phyloP scores from a whole-genome alignment of 202 grass and related monocot genomes.

The Saccharum hybrid region DNA sequence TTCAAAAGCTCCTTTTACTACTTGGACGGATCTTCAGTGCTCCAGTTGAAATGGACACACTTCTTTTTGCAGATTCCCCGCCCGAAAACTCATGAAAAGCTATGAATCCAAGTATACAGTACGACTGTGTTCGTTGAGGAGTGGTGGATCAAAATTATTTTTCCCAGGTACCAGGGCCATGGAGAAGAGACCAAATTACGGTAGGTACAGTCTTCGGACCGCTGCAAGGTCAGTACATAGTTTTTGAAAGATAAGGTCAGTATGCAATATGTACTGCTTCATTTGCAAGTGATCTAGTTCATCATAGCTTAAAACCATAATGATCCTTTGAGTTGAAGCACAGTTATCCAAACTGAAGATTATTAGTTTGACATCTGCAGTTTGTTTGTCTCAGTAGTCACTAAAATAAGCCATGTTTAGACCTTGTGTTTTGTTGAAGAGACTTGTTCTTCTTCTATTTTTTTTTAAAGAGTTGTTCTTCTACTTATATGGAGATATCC shows the following conservation, averaged over 20 bases:
- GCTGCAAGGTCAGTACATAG: not conserved
- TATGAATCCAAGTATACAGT: slow-evolving; percentile 21
- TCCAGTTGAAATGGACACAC: slow-evolving; percentile 33
- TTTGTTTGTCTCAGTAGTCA: not conserved
- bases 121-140: not conserved
- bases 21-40: slow-evolving; percentile 29
- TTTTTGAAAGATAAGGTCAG: no score
- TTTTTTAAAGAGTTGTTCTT: not conserved
- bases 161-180: not conserved
- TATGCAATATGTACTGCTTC: not conserved
- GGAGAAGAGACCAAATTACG: not conserved
- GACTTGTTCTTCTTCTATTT: not conserved
- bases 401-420: not conserved
- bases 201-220: not conserved
- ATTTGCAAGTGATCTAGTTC: slow-evolving; percentile 34
- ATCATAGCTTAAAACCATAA: slow-evolving; percentile 13
- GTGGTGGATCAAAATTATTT: not conserved
- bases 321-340: slow-evolving; percentile 32
- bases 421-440: not conserved
- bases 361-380: not conserved
- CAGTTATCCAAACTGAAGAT: not conserved
- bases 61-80: slow-evolving; percentile 30
- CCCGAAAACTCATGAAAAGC: slow-evolving; percentile 6
- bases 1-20: slow-evolving; percentile 38
- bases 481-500: not conserved